These are phyloP conservation scores for Gigaspora rosea DNA, from an alignment of 192 early-diverging fungal genomes.

Conservation along the genomic window DNA sequence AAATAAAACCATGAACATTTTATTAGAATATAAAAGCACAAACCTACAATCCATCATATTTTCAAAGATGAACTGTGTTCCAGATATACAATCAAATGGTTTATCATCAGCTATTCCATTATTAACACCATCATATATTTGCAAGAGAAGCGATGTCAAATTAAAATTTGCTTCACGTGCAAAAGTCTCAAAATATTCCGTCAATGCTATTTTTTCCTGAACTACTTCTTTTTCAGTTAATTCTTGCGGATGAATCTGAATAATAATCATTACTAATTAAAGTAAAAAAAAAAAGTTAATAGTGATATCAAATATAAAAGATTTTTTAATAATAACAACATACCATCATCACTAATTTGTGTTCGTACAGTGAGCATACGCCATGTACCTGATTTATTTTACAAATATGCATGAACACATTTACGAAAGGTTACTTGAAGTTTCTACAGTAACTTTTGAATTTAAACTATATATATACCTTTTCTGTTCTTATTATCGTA, in stretches of 20 bases:
- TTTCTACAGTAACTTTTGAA: not conserved
- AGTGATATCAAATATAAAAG: not conserved
- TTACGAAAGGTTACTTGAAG: not conserved
- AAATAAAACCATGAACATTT: slow-evolving; percentile 31
- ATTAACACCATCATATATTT: slow-evolving; percentile 47
- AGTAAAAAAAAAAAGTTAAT: slow-evolving; percentile 14
- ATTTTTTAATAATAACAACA: slow-evolving; percentile 9
- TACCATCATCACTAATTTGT: slow-evolving; percentile 61
- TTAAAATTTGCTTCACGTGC: slow-evolving; percentile 25
- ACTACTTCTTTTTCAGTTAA: slow-evolving; percentile 44
- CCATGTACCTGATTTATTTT: slow-evolving; percentile 55
- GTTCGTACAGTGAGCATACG: slow-evolving; percentile 64
- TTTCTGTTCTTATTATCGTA: slow-evolving; percentile 41
- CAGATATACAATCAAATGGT: slow-evolving; percentile 49
- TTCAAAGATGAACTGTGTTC: slow-evolving; percentile 63
- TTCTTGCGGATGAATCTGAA: slow-evolving; percentile 59
- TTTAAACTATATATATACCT: slow-evolving; percentile 7
- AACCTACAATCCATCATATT: slow-evolving; percentile 54
- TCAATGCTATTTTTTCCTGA: slow-evolving; percentile 38
- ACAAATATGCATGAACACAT: too few species aligned
- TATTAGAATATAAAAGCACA: slow-evolving; percentile 14
- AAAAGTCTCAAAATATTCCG: slow-evolving; percentile 37
- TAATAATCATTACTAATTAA: slow-evolving; percentile 56
- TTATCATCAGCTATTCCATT: slow-evolving; percentile 60
- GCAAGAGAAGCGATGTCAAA: slow-evolving; percentile 57